Conservation (phyloP, 73 alveolate genomes). For the Blepharisma stoltei region DNA sequence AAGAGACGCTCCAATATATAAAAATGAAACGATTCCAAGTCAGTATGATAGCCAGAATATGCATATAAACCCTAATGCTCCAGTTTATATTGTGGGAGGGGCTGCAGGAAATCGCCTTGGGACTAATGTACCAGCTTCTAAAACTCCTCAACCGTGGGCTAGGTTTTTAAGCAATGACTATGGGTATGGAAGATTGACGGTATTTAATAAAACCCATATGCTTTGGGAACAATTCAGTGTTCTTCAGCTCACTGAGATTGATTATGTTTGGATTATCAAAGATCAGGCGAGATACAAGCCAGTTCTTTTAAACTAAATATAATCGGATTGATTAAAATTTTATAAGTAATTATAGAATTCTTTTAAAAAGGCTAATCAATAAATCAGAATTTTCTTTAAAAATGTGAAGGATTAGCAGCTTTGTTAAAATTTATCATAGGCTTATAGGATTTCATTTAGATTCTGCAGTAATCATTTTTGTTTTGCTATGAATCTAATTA, state of each 20-base stretch:
- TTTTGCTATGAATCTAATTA: no score
- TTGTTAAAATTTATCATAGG: no score
- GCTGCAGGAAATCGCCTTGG: slow-evolving; percentile 12
- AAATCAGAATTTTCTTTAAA: no score
- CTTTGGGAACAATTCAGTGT: neutral
- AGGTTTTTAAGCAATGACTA: slow-evolving; percentile 4
- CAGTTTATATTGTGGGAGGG: slow-evolving; percentile 13
- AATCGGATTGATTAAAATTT: no score
- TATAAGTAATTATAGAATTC: no score
- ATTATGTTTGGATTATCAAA: slow-evolving; percentile 24
- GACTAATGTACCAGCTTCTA: neutral
- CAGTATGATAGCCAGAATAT: neutral
- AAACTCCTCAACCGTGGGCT: neutral
- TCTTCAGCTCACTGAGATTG: neutral
- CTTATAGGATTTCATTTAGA: no score
- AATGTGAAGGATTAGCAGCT: no score
- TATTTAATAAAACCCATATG: slow-evolving; percentile 6
- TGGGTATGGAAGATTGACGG: slow-evolving; percentile 23
- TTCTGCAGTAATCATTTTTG: no score
- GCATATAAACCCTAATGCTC: neutral
- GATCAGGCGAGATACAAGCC: slow-evolving; percentile 16
- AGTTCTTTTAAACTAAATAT: no score
- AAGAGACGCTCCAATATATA: slow-evolving; percentile 17
- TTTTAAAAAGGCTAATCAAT: no score
- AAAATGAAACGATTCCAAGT: slow-evolving; percentile 5